Percentiles rank a stretch among this genome's conserved stretches.
These are phyloP conservation scores for Pseudogymnoascus sp. DNA, from an alignment of 2,329 filamentous ascomycete genomes.

Conservation along the genomic window DNA sequence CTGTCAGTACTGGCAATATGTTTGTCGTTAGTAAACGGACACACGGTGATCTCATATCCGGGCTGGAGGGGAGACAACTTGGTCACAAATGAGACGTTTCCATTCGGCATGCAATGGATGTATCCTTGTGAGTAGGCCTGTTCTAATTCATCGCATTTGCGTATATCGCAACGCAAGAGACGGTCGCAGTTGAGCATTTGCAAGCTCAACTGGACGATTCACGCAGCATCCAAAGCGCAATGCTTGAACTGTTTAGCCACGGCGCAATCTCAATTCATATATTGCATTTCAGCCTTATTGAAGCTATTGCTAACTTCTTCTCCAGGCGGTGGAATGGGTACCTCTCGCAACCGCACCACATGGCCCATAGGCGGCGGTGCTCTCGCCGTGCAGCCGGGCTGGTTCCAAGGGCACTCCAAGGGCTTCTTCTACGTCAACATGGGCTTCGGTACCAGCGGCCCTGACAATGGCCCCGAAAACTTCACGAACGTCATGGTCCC, in stretches of 20 bases:
- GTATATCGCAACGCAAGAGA: background rate
- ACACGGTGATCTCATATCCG: conserved; percentile 33
- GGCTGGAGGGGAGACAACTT: conserved; percentile 35
- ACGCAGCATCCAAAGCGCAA: background rate
- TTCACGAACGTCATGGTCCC: conserved; percentile 78
- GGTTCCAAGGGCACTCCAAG: conserved; percentile 82
- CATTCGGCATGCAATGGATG: conserved; percentile 33
- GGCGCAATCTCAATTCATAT: background rate
- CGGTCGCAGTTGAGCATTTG: background rate
- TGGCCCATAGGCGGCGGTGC: conserved; percentile 87
- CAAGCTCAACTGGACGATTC: background rate
- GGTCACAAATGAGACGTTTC: conserved; percentile 30
- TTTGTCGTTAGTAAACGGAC: conserved; percentile 32
- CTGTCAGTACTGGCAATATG: background rate
- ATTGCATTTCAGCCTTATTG: background rate
- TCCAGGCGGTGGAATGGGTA: conserved; percentile 73
- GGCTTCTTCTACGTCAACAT: conserved; percentile 88
- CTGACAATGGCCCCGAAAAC: conserved; percentile 59
- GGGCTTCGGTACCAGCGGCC: conserved; percentile 65
- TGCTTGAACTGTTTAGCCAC: background rate
- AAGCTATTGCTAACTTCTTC: conserved; percentile 12
- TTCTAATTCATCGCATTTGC: background rate
- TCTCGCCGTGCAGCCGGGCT: conserved; percentile 85
- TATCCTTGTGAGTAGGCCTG: conserved; percentile 30
- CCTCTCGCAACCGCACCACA: conserved; percentile 75